Base-by-base conservation (phyloP, 352 stramenopile genomes). In the Phytophthora sp. region DNA sequence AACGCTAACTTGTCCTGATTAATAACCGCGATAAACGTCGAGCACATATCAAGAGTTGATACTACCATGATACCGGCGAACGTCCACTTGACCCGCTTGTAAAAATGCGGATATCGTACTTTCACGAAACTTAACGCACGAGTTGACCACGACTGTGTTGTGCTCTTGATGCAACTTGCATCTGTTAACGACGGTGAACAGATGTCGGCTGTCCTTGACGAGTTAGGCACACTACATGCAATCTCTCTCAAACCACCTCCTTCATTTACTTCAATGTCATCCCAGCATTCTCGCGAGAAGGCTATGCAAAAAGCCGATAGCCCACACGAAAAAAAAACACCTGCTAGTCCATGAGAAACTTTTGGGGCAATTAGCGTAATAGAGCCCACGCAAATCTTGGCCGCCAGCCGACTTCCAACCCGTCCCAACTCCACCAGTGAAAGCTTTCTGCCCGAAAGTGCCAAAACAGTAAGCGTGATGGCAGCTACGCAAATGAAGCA, bases 41-140 rank as follows among this genome's bases (percentile, higher is more conserved):
- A 91, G 55, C 80, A 87, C 18, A 90, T 51, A 44, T 93, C 84
- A n/a, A 91, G 57, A 10, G 69, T 74, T 4, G 84, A 89, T 7
- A 90, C 64, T 7, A 93, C 41, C 50, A 90, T 83, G 46, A 90
- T 84, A n/a, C 69, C 67, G 21, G 88, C 82, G 44, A 90, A 93
- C 11, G 84, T 90, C 84, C 84, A 93, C 53, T 88, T 91, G 6
- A 89, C 72, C 17, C 84, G 70, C 56, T 84, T 91, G 66, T 90
- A 91, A 42, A 90, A 57, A 55, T 80, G 78, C 27, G 71, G 69
- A 23, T 82, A 91, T 43, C 38, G 43, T 13, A 64, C 46, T 51
- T 73, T 76, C 34, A 76, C 42, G 17, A 46, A 64, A 50, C 44
- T 59, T 34, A 78, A 38, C 20, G 35, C 64, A 57, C 39, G 54